phyloP scores from a whole-genome alignment of 179 eudicot species.

The Spinacia oleracea region DNA sequence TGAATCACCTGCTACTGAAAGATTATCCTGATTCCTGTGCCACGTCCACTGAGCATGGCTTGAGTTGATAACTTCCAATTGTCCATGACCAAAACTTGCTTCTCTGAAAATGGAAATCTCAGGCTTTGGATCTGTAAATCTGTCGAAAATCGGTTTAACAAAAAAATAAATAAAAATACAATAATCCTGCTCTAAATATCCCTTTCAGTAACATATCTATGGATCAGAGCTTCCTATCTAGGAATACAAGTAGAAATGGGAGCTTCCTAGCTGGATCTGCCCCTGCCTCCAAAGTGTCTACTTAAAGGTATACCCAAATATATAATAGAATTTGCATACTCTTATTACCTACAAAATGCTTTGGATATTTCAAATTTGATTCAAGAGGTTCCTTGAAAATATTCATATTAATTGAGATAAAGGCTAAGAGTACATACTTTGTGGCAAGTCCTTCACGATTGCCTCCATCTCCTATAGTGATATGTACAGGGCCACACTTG shows the following conservation, averaged over 20 bases:
- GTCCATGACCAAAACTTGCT: slow-evolving; percentile 80
- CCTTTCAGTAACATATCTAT: no score
- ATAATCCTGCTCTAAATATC: no score
- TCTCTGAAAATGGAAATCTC: slow-evolving; percentile 57
- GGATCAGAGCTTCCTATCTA: no score
- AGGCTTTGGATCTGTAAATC: slow-evolving; percentile 47
- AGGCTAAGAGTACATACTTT: neutral
- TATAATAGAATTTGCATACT: no score
- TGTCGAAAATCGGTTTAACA: slow-evolving; percentile 27
- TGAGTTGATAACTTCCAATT: slow-evolving; percentile 52
- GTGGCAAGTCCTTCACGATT: slow-evolving; percentile 71
- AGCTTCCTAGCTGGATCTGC: no score
- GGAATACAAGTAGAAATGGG: no score
- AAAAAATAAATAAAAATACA: no score
- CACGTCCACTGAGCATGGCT: slow-evolving; percentile 72
- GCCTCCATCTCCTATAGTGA: slow-evolving; percentile 73
- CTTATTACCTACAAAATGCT: no score
- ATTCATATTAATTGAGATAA: neutral
- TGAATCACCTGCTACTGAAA: slow-evolving; percentile 44
- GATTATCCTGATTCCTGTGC: slow-evolving; percentile 66
- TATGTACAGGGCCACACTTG: slow-evolving; percentile 54
- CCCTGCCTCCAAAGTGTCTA: no score
- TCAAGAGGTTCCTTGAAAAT: neutral
- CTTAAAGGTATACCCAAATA: no score
- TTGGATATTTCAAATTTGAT: neutral